A percentile compares a stretch with the other conserved stretches of the same genome.
These are phyloP conservation scores for Debaryomyces tyrocola DNA, from an alignment of 805 yeast species.

Conservation along the genomic window DNA sequence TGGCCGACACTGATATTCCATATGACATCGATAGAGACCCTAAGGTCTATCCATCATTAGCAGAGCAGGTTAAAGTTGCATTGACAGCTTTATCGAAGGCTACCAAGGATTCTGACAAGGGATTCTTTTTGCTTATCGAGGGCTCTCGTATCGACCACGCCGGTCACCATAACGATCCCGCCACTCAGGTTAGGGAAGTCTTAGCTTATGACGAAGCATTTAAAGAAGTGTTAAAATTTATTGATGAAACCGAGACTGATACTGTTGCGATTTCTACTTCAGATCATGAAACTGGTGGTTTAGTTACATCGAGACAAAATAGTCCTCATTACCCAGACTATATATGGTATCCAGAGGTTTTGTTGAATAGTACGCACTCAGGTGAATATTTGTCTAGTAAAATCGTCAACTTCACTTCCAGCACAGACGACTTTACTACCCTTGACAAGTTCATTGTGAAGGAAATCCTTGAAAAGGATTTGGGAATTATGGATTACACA, in stretches of 20 bases:
- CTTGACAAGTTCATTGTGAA: constrained; percentile 48
- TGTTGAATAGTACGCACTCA: constrained; percentile 68
- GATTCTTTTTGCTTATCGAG: constrained; percentile 84
- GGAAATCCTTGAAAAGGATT: constrained; percentile 58
- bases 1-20: constrained; percentile 79
- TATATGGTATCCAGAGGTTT: constrained; percentile 80
- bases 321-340: constrained; percentile 75
- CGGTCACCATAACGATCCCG: constrained; percentile 92
- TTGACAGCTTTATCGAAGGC: constrained; percentile 66
- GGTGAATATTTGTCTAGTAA: constrained; percentile 65
- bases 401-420: constrained; percentile 35
- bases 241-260: constrained; percentile 66
- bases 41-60: constrained; percentile 66
- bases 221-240: constrained; percentile 68
- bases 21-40: constrained; percentile 77
- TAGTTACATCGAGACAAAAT: constrained; percentile 82
- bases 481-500: constrained; percentile 64
- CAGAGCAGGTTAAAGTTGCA: constrained; percentile 77
- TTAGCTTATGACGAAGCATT: constrained; percentile 85
- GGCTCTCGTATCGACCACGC: constrained; percentile 96
- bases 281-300: constrained; percentile 96
- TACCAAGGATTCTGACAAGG: constrained; percentile 70
- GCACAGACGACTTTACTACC: constrained; percentile 15
- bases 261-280: constrained; percentile 80
- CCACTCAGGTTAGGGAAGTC: constrained; percentile 90